phyloP scores from a whole-genome alignment of 2,329 filamentous ascomycete genomes.

The Ceratocystis destructans region DNA sequence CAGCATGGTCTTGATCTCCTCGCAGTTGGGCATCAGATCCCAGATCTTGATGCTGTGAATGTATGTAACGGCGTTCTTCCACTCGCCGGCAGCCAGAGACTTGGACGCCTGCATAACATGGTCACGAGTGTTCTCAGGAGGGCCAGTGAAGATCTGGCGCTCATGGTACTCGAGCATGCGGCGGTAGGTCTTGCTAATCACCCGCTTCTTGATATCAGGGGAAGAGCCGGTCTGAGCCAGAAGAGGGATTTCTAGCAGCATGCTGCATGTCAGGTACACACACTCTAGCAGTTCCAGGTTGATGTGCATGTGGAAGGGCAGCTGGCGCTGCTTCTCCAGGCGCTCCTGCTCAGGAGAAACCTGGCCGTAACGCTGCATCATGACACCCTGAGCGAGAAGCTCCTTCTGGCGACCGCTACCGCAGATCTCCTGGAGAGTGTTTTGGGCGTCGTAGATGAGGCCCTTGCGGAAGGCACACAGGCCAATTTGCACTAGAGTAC shows the following conservation, averaged over 20 bases:
- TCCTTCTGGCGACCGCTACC: constrained; percentile 97
- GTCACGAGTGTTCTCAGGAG: constrained; percentile 95
- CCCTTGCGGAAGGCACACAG: constrained; percentile 96
- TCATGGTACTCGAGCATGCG: constrained; percentile 99
- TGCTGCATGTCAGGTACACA: constrained; percentile 96
- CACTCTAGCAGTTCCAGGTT: constrained; percentile 97
- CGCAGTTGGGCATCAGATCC: constrained; percentile 88
- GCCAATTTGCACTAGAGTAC: constrained; percentile 91
- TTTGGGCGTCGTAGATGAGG: constrained; percentile 93
- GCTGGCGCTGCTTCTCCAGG: constrained; percentile 88
- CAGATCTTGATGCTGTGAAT: constrained; percentile 99
- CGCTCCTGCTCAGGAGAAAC: constrained; percentile 97
- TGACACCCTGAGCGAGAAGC: constrained; percentile 90
- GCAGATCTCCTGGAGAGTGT: constrained; percentile 94
- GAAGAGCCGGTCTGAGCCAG: constrained; percentile 94
- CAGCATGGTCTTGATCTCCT: constrained; percentile 93
- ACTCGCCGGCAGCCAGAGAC: constrained; percentile 89
- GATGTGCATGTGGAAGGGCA: constrained; percentile 99
- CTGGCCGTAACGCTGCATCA: constrained; percentile 93
- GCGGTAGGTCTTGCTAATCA: constrained; percentile 98
- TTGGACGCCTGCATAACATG: constrained; percentile 99
- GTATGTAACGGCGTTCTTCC: constrained; percentile 90
- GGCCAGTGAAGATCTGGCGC: constrained; percentile 96
- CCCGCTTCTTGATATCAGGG: constrained; percentile 89
- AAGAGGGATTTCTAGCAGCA: constrained; percentile 95